phyloP scores from a whole-genome alignment of 2,329 filamentous ascomycete species.

The Pseudogymnoascus sp. region DNA sequence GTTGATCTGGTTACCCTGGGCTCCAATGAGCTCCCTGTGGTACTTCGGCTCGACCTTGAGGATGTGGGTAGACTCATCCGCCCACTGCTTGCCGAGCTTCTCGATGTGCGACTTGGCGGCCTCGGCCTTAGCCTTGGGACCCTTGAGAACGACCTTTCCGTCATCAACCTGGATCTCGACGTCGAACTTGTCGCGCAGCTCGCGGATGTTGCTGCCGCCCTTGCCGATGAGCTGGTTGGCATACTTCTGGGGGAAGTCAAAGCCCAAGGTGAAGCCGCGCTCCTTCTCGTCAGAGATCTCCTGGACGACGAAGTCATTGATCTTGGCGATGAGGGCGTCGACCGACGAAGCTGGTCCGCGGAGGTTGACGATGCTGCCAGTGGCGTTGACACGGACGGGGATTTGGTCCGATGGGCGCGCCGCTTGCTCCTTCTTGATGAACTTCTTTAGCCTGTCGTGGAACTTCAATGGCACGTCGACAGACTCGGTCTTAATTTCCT shows the following conservation, averaged over 20 bases:
- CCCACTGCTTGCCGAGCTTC: constrained; percentile 68
- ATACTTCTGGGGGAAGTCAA: constrained; percentile 92
- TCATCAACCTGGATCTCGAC: constrained; percentile 82
- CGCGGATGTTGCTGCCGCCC: constrained; percentile 56
- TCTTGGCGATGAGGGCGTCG: constrained; percentile 61
- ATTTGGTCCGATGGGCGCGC: constrained; percentile 48
- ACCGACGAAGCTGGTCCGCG: constrained; percentile 69
- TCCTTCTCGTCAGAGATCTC: constrained; percentile 91
- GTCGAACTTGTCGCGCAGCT: constrained; percentile 57
- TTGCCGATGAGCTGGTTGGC: constrained; percentile 76
- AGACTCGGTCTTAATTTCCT: constrained; percentile 39
- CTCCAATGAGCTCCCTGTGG: constrained; percentile 87
- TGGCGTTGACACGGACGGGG: constrained; percentile 49
- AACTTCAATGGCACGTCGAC: constrained; percentile 55
- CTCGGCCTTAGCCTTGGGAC: constrained; percentile 89
- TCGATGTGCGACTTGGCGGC: constrained; percentile 75
- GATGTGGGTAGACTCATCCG: constrained; percentile 80
- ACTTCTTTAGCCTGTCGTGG: constrained; percentile 53
- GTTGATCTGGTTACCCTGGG: constrained; percentile 80
- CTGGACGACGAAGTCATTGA: constrained; percentile 71
- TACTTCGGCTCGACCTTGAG: constrained; percentile 91
- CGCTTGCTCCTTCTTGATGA: constrained; percentile 57
- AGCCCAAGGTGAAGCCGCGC: constrained; percentile 74
- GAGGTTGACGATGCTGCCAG: constrained; percentile 57
- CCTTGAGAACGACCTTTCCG: constrained; percentile 91